Percentiles rank a stretch among this genome's conserved stretches.
These are phyloP conservation scores for Westerdykella sp. DNA, from an alignment of 2,329 filamentous ascomycete genomes.

Conservation along the genomic window DNA sequence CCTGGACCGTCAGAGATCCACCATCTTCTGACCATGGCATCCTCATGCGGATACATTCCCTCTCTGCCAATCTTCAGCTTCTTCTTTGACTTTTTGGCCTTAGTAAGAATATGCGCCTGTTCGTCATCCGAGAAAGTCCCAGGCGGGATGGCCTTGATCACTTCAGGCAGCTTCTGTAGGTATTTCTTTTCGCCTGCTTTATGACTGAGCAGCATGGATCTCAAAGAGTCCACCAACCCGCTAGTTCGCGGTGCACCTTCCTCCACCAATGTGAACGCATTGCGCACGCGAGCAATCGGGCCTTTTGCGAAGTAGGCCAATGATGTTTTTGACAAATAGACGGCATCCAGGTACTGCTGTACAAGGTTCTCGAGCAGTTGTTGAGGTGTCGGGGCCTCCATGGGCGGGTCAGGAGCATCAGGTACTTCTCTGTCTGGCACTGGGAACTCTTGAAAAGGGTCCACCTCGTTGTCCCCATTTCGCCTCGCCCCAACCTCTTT, in stretches of 20 bases:
- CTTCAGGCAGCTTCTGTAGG: slow-evolving; percentile 59
- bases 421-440: not conserved
- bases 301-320: slow-evolving; percentile 81
- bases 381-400: slow-evolving; percentile 18
- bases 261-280: slow-evolving; percentile 59
- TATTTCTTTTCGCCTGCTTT: slow-evolving; percentile 73
- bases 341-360: slow-evolving; percentile 38
- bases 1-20: slow-evolving; percentile 51
- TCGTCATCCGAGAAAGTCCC: slow-evolving; percentile 40
- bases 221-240: slow-evolving; percentile 63
- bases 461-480: not conserved
- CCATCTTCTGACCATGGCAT: slow-evolving; percentile 61
- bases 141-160: slow-evolving; percentile 54
- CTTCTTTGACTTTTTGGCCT: slow-evolving; percentile 36
- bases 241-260: slow-evolving; percentile 55
- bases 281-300: slow-evolving; percentile 67
- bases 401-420: not conserved
- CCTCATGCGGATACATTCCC: slow-evolving; percentile 62
- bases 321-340: slow-evolving; percentile 57
- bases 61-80: slow-evolving; percentile 58
- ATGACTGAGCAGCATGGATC: slow-evolving; percentile 59
- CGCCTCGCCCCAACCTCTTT: too few species aligned
- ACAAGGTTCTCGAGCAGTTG: slow-evolving; percentile 48
- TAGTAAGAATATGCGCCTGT: slow-evolving; percentile 22
- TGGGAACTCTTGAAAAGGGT: slow-evolving; percentile 4